Evolutionary conservation across 2,329 filamentous ascomycete species (phyloP).

Genomic region (Apiospora malaysiana): DNA sequence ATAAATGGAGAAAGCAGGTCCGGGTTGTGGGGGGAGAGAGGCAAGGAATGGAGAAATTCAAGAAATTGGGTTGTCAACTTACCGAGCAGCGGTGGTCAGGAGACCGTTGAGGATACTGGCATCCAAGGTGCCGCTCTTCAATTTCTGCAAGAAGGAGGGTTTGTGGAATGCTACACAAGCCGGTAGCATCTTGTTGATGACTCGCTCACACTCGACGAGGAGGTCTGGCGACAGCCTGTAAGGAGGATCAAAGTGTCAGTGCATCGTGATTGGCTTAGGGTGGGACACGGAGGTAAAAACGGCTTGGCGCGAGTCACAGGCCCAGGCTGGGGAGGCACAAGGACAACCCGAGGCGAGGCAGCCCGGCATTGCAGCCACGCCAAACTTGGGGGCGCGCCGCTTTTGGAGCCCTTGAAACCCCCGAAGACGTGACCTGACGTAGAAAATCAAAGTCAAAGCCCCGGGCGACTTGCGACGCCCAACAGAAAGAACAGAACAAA

Average conservation of each 20-base stretch:
- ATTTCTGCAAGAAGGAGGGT: slow-evolving; percentile 65
- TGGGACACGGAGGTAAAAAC: slow-evolving; percentile 25
- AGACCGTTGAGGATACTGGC: slow-evolving; percentile 63
- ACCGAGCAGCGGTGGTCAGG: slow-evolving; percentile 63
- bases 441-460: not conserved
- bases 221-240: slow-evolving; percentile 61
- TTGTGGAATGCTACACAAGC: slow-evolving; percentile 69
- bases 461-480: slow-evolving; percentile 4
- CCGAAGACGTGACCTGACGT: slow-evolving; percentile 25
- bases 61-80: slow-evolving; percentile 40
- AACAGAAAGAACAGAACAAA: slow-evolving; percentile 22
- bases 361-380: slow-evolving; percentile 25
- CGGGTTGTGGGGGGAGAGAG: slow-evolving; percentile 27
- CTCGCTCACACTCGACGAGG: slow-evolving; percentile 63
- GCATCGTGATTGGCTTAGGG: slow-evolving; percentile 17
- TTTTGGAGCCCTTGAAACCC: slow-evolving; percentile 22
- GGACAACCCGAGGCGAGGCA: slow-evolving; percentile 26
- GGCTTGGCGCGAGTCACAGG: slow-evolving; percentile 26
- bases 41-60: slow-evolving; percentile 24
- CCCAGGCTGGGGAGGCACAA: slow-evolving; percentile 6
- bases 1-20: slow-evolving; percentile 31
- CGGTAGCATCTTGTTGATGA: slow-evolving; percentile 65
- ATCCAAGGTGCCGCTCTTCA: slow-evolving; percentile 62
- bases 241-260: slow-evolving; percentile 23
- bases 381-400: slow-evolving; percentile 23